Conservation (phyloP, 768 basidiomycete species). For the Pleurotus salmoneostramineus region DNA sequence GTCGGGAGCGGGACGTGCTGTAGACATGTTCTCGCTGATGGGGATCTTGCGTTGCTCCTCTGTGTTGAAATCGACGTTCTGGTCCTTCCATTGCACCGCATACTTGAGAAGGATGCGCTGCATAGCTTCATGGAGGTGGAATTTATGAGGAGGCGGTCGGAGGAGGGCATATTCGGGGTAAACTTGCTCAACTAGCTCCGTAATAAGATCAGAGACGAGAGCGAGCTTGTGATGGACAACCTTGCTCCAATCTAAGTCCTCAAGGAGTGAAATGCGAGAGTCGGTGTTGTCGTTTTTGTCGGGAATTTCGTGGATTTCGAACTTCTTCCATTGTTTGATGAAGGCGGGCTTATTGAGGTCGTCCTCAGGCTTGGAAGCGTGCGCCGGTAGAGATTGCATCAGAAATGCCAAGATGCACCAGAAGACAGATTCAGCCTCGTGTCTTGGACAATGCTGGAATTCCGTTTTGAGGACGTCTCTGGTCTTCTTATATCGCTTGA, state of each 20-base stretch:
- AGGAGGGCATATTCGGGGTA: background rate
- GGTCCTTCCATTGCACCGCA: background rate
- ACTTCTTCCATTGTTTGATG: background rate
- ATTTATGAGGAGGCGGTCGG: background rate
- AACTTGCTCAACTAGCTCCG: background rate
- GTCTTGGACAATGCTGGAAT: background rate
- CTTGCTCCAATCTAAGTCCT: background rate
- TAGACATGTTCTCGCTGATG: no score
- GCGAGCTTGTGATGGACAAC: constrained; percentile 3
- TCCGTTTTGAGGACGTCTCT: background rate
- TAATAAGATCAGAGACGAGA: constrained; percentile 2
- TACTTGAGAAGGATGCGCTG: constrained; percentile 6
- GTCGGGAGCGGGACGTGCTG: no score
- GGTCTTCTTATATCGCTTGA: background rate
- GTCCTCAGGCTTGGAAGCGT: background rate
- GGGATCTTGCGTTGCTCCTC: no score
- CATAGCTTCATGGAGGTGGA: constrained; percentile 9
- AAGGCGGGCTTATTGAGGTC: background rate
- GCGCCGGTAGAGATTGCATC: background rate
- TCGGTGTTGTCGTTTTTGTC: background rate
- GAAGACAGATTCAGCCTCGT: constrained; percentile 8
- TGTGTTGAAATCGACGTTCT: background rate
- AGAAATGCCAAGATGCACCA: constrained; percentile 4
- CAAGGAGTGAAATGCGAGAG: background rate
- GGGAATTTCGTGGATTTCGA: constrained; percentile 7